Percentiles rank a stretch among this genome's conserved stretches.
Evolutionary conservation across 805 yeast genomes (phyloP).

Genomic region (Myxozyma mucilagina): DNA sequence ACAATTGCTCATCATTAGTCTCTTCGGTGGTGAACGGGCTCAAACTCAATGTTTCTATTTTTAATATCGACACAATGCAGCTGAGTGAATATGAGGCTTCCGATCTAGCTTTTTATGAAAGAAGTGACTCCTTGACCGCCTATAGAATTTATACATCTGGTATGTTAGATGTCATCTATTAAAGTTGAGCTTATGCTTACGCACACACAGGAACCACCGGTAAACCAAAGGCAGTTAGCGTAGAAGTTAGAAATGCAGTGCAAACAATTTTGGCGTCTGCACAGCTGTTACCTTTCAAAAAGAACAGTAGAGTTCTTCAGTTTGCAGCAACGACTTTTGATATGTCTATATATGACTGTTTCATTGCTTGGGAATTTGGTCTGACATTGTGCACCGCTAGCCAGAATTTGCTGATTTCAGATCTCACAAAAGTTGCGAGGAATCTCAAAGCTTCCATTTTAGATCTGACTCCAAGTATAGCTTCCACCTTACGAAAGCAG

Average conservation of each 20-base stretch:
- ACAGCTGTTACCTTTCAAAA: constrained; percentile 13
- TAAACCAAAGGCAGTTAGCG: constrained; percentile 32
- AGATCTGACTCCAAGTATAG: constrained; percentile 36
- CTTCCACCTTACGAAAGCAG: constrained; percentile 19
- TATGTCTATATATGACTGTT: constrained; percentile 34
- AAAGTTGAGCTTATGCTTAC: background rate
- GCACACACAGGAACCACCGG: constrained; percentile 29
- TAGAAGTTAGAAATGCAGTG: constrained; percentile 26
- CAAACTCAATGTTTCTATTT: background rate
- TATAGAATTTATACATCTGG: constrained; percentile 34
- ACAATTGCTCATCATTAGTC: background rate
- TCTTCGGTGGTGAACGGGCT: background rate
- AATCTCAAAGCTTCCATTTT: constrained; percentile 20
- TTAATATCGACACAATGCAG: constrained; percentile 8
- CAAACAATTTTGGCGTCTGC: constrained; percentile 27
- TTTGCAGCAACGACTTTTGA: constrained; percentile 32
- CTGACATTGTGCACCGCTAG: constrained; percentile 30
- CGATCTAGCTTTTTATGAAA: no score
- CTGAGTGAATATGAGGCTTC: background rate
- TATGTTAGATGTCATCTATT: background rate
- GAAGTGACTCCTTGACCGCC: constrained; percentile 18
- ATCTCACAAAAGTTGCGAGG: constrained; percentile 22
- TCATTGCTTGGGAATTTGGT: constrained; percentile 31
- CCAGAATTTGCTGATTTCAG: constrained; percentile 20
- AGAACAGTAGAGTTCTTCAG: constrained; percentile 20